Percentiles rank a stretch among this genome's conserved stretches.
Conservation (phyloP, 2,329 filamentous ascomycete species). For the Trichoderma hamatum region DNA sequence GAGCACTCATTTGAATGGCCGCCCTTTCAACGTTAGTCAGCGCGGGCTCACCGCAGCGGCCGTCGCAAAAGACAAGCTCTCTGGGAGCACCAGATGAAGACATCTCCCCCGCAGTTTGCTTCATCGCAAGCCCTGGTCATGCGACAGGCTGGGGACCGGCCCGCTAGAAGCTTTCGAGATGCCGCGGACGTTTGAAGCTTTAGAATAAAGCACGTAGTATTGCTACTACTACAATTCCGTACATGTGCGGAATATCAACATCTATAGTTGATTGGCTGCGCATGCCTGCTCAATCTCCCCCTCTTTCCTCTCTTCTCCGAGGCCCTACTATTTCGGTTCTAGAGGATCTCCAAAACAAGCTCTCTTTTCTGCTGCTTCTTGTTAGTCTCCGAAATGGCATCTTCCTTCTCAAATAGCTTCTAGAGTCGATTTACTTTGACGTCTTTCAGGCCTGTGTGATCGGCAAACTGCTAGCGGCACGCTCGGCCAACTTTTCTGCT, state of each 20-base stretch:
- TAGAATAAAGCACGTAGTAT: not conserved
- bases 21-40: conserved; percentile 2
- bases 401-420: not conserved
- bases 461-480: conserved; percentile 15
- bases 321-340: not conserved
- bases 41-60: conserved; percentile 18
- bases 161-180: not conserved
- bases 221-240: not conserved
- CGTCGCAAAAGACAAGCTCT: not conserved
- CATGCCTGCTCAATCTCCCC: not conserved
- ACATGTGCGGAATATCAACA: not conserved
- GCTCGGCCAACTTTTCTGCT: conserved; percentile 12
- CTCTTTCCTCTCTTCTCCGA: not conserved
- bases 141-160: conserved; percentile 3
- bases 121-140: conserved; percentile 1
- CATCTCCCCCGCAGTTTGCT: not conserved
- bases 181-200: not conserved
- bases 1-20: not conserved
- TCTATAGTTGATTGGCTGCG: not conserved
- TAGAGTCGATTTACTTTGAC: not conserved
- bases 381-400: not conserved
- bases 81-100: not conserved
- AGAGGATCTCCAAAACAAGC: not conserved
- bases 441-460: not conserved
- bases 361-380: not conserved